Evolutionary conservation across 2,329 filamentous ascomycete species (phyloP), one percentile per base, ranked within the genome.

Genomic region (Trichoderma sp.): DNA sequence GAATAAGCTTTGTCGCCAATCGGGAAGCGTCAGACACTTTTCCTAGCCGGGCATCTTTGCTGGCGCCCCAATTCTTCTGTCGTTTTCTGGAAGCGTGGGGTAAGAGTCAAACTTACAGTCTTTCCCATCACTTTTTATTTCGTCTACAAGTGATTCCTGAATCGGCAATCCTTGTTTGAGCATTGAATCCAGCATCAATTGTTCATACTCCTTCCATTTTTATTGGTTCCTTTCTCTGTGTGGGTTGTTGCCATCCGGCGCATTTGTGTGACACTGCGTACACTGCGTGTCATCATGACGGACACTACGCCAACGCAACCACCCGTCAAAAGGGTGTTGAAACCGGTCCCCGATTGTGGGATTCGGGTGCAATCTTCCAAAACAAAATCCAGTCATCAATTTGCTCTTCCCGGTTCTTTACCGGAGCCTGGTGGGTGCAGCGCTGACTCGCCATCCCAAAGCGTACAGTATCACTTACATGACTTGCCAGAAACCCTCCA

Each of bases 341-440:
- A 77, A 71, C 76, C 78, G 20, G 74, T 76, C 26, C 76, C 75
- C 53, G 47, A 68, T 57, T 73, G 73, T 26, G 69, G 73, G 30
- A 73, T 70, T 11, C 74, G 78, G 36, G 64, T 77, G 53, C 78
- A 80, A 47, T 73, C 73, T 59, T 75, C 79, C 28, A 73, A 70
- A 15, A 58, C 67, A 23, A 76, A 76, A 50, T 74, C 77, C 30
- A 79, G 80, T 64, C 76, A 80, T 61, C 76, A 74, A 43, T 79
- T 79, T 72, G 67, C 74, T 28, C 68, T 79, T 53, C 79, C 79
- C 59, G 79, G 75, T 47, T 72, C 77, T 13, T 72, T 75, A 13
- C 74, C 78, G 34, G 74, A 75, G 36, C 66, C 74, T 65, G 78
- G 79, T 80, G 73, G 43, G 75, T 73, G 28, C 32, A 1, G 30